These are phyloP conservation scores for Aspergillus uvarum DNA, from an alignment of 2,329 filamentous ascomycete genomes.

Conservation along the genomic window DNA sequence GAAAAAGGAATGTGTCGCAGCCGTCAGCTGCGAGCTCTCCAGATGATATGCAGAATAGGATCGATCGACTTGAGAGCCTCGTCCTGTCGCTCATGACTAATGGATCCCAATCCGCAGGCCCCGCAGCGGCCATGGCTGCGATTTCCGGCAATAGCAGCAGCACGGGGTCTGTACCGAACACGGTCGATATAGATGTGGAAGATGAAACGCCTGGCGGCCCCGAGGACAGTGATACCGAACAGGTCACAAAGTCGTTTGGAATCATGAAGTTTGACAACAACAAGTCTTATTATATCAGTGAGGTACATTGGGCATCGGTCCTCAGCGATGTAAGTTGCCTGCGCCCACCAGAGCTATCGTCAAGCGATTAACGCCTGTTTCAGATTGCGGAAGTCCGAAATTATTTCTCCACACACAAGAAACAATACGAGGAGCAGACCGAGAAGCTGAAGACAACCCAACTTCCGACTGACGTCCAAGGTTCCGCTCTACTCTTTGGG, in stretches of 20 bases:
- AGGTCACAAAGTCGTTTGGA: constrained; percentile 72
- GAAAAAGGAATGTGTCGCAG: constrained; percentile 66
- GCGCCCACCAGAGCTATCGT: neutral
- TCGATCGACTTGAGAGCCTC: constrained; percentile 88
- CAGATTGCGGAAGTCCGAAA: constrained; percentile 89
- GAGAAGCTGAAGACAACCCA: constrained; percentile 72
- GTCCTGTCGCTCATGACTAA: constrained; percentile 94
- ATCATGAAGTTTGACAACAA: constrained; percentile 77
- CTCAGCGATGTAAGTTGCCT: constrained; percentile 61
- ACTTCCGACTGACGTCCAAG: constrained; percentile 53
- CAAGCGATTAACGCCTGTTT: constrained; percentile 8
- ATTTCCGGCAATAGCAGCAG: constrained; percentile 47
- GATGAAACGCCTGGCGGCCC: constrained; percentile 60
- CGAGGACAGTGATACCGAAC: constrained; percentile 67
- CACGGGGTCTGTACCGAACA: constrained; percentile 38
- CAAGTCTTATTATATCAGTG: constrained; percentile 77
- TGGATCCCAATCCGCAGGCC: constrained; percentile 63
- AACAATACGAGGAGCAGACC: constrained; percentile 80
- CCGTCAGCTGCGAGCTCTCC: constrained; percentile 63
- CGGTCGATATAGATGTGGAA: constrained; percentile 44
- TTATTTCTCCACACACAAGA: constrained; percentile 82
- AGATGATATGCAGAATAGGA: constrained; percentile 98
- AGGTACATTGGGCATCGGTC: constrained; percentile 80
- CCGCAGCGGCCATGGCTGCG: constrained; percentile 59
- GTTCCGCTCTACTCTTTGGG: constrained; percentile 77